Percentiles rank a stretch among this genome's conserved stretches.
phyloP scores from a whole-genome alignment of 495 filamentous ascomycete species.

The Pseudomonodictys pantanalensis region DNA sequence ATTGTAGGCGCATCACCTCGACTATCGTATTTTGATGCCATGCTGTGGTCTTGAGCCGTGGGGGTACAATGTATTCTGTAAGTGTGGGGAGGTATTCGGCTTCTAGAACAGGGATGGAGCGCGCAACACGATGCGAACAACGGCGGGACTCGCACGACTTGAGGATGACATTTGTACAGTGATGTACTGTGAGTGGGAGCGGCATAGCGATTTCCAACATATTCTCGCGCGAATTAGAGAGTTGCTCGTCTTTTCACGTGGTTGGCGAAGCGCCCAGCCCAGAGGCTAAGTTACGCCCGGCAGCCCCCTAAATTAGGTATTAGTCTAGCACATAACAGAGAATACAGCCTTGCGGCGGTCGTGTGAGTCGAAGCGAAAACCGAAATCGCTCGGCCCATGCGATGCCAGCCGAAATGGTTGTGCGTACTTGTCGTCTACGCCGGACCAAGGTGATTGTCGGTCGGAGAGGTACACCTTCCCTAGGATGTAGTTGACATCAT shows the following conservation, averaged over 20 bases:
- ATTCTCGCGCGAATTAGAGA: not conserved
- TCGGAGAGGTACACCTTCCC: too few species aligned
- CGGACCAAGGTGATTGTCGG: too few species aligned
- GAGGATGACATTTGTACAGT: not conserved
- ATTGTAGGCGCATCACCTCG: constrained; percentile 22
- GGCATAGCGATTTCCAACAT: not conserved
- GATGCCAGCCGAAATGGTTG: too few species aligned
- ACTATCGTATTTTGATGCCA: constrained; percentile 18
- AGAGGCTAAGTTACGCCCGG: constrained; percentile 6
- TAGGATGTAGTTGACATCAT: too few species aligned
- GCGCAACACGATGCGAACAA: not conserved
- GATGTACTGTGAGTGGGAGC: not conserved
- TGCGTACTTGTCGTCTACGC: too few species aligned
- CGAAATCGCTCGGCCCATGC: too few species aligned
- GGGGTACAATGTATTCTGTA: not conserved
- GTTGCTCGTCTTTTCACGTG: not conserved
- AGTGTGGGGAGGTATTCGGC: not conserved
- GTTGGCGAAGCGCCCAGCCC: not conserved
- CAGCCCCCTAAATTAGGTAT: not conserved
- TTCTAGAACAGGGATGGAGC: not conserved
- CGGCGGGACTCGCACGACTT: not conserved
- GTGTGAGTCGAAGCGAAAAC: not conserved
- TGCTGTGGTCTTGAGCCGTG: not conserved
- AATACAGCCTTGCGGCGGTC: not conserved
- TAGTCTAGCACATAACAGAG: not conserved